These are phyloP conservation scores for Pochonia chlamydosporia DNA, from an alignment of 2,329 filamentous ascomycete genomes.

Conservation along the genomic window DNA sequence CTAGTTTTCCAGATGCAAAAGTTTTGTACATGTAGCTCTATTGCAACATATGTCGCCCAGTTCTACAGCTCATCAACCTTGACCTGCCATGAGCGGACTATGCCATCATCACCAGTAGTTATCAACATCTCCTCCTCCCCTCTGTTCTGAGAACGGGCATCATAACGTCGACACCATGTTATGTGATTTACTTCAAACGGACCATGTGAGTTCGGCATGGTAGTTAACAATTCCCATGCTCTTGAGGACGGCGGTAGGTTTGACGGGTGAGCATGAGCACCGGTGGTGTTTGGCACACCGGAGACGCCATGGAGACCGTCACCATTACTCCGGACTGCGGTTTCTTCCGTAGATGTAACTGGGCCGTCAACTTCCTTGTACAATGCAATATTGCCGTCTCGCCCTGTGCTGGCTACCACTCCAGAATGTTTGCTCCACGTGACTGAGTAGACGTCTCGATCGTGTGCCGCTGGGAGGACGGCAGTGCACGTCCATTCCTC, in stretches of 20 bases:
- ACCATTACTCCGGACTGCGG: background rate
- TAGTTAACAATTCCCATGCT: conserved; percentile 64
- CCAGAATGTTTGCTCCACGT: conserved; percentile 77
- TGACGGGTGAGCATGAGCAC: background rate
- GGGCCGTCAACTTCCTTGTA: conserved; percentile 57
- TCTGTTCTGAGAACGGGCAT: conserved; percentile 51
- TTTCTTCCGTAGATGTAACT: background rate
- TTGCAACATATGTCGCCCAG: too few species aligned
- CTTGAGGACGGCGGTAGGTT: conserved; percentile 31
- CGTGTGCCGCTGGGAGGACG: conserved; percentile 68
- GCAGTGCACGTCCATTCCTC: conserved; percentile 81
- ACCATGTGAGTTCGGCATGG: conserved; percentile 72
- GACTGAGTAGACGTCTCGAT: conserved; percentile 76
- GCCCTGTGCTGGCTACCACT: conserved; percentile 78
- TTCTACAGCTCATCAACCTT: too few species aligned
- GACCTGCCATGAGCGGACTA: conserved; percentile 78
- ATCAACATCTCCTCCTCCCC: conserved; percentile 76
- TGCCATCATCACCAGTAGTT: conserved; percentile 87
- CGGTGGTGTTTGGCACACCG: background rate
- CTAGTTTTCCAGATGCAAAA: too few species aligned
- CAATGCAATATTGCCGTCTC: conserved; percentile 75
- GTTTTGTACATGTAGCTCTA: too few species aligned
- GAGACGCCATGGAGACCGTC: conserved; percentile 13
- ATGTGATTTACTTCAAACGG: conserved; percentile 94
- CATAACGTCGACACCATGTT: conserved; percentile 76